Percentiles rank a stretch among this genome's conserved stretches.
Conservation (phyloP, 148 eudicot species). For the Bassia scoparia region DNA sequence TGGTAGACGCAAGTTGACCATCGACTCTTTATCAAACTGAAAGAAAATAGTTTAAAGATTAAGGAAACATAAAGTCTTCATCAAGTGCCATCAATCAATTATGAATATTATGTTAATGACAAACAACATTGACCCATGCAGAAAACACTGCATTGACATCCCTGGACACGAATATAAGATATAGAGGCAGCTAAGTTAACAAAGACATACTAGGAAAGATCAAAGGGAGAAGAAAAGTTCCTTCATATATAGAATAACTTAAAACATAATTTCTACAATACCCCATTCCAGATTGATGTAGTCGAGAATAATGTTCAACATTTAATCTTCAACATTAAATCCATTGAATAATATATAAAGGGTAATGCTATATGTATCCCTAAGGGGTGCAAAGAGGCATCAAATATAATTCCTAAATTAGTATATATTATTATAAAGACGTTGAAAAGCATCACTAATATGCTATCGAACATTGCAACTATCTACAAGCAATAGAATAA, state of each 20-base stretch:
- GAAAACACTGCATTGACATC: background rate
- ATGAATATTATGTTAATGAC: background rate
- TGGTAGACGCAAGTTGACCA: conserved; percentile 65
- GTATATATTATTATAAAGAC: background rate
- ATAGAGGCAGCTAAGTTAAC: background rate
- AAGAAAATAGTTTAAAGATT: background rate
- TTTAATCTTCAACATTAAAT: too few species aligned
- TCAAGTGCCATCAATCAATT: background rate
- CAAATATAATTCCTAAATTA: too few species aligned
- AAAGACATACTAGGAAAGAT: background rate
- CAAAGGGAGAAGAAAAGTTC: background rate
- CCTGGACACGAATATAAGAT: background rate
- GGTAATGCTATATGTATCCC: too few species aligned
- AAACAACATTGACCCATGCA: background rate
- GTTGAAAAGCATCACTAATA: background rate
- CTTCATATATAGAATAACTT: background rate
- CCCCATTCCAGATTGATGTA: background rate
- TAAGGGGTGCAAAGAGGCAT: too few species aligned
- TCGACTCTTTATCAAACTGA: conserved; percentile 68
- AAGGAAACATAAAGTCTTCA: background rate
- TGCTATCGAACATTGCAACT: background rate
- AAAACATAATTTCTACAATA: background rate
- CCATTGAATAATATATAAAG: too few species aligned
- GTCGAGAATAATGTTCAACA: background rate
- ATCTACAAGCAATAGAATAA: too few species aligned